Evolutionary conservation across 257 asterid species (phyloP).

Genomic region (Nyctanthes arbortristis): DNA sequence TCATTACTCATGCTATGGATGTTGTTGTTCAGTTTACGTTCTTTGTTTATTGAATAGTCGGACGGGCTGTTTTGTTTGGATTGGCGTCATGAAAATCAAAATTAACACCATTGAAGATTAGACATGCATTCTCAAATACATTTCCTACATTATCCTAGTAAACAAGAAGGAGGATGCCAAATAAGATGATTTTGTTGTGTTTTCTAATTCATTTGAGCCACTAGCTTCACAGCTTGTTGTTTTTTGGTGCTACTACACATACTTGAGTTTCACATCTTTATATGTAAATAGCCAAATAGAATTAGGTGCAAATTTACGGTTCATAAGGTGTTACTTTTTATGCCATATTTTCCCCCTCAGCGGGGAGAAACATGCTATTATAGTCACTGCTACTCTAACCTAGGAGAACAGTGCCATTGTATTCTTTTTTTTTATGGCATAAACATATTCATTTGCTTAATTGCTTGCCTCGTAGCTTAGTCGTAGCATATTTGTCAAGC

Average conservation of each 20-base stretch:
- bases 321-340: background rate
- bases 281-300: background rate
- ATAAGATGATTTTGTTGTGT: background rate
- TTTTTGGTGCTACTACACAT: slow-evolving; percentile 3
- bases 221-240: background rate
- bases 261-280: background rate
- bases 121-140: background rate
- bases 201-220: background rate
- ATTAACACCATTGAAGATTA: background rate
- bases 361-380: background rate
- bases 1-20: background rate
- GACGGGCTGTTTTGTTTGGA: background rate
- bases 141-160: background rate
- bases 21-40: background rate
- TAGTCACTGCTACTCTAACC: background rate
- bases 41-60: background rate
- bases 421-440: slow-evolving; percentile 2
- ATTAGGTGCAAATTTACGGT: background rate
- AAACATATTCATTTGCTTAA: background rate
- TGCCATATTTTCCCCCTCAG: background rate
- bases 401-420: background rate
- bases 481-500: background rate
- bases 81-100: background rate
- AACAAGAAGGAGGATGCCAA: background rate
- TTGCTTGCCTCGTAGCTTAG: background rate